A percentile compares a stretch with the other conserved stretches of the same genome.
phyloP scores from a whole-genome alignment of 2,329 filamentous ascomycete genomes.

The Cladophialophora bantiana region DNA sequence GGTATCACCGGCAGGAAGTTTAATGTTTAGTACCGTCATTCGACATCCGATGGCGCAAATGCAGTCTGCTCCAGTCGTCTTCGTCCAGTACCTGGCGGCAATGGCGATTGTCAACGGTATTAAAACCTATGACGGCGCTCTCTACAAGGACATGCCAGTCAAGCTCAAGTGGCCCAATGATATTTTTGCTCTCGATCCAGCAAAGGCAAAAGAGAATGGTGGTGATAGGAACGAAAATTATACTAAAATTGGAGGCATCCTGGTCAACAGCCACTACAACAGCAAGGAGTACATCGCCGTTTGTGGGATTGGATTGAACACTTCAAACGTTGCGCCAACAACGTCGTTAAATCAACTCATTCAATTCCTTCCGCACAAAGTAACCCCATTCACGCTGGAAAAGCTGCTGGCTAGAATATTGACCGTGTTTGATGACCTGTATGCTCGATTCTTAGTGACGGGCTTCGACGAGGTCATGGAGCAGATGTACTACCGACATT shows the following conservation, averaged over 20 bases:
- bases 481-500: constrained; percentile 77
- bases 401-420: constrained; percentile 82
- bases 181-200: constrained; percentile 75
- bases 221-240: constrained; percentile 55
- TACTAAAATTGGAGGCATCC: constrained; percentile 90
- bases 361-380: constrained; percentile 39
- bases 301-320: constrained; percentile 85
- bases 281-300: constrained; percentile 81
- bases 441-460: constrained; percentile 73
- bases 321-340: constrained; percentile 81
- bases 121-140: constrained; percentile 73
- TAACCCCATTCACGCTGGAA: constrained; percentile 71
- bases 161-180: constrained; percentile 99
- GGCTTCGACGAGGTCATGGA: constrained; percentile 81
- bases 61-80: constrained; percentile 79
- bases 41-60: constrained; percentile 79
- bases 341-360: constrained; percentile 82
- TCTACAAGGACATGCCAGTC: constrained; percentile 77
- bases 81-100: constrained; percentile 91
- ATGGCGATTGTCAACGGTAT: constrained; percentile 87
- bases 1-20: constrained; percentile 84
- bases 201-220: constrained; percentile 34
- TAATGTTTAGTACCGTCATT: constrained; percentile 88
- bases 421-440: constrained; percentile 77
- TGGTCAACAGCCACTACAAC: constrained; percentile 86